Base-by-base conservation (phyloP, 306 rosid genomes). In the Canavalia gladiata region DNA sequence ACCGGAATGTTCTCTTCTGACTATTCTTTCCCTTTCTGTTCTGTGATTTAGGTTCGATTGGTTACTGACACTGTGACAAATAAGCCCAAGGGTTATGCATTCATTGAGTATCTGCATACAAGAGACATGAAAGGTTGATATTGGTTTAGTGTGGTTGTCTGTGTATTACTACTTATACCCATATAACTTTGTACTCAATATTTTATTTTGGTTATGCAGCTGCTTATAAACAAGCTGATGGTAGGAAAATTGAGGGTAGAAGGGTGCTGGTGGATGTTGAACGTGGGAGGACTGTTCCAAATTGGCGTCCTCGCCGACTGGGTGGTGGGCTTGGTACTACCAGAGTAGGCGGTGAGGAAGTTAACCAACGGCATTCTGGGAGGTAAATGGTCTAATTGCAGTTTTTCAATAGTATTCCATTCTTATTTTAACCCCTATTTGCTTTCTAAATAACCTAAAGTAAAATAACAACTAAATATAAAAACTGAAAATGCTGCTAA, bases 171-270 rank as follows among this genome's bases (percentile, higher is more conserved):
- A 4, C 42, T 43, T 57, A 9, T 13, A 4, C 45, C 52, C 30
- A 5, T 12, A 5, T 68, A 46, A 35, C 80, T 18, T 74, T 73
- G 39, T 80, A 33, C 74, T 72, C 47, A 41, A 52, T 11, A 18
- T 81, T 25, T 82, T 12, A 7, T 58, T 28, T 74, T 43, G 11
- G 68, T 34, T 57, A 74, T 62, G 80, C 92, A 96, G 98, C 99
- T 90, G 99, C 99, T 79, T 96, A 96, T 86, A 96, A 96, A 82
- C 99, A 96, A 92, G 99, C 98, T 84, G 99, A 96, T 86, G 99
- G 99, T 73, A 90, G 90, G 86, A 96, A 94, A 86, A 92, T 96
- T 76, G 99, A 96, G 83, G 95, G 98, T 76, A 88, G 97, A 87
- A 91, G 99, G 82, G 97, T 96, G 81, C 95, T 94, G 42, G 99